Evolutionary conservation across 164 flowering plant genomes (phyloP).

Genomic region (Taxillus chinensis): DNA sequence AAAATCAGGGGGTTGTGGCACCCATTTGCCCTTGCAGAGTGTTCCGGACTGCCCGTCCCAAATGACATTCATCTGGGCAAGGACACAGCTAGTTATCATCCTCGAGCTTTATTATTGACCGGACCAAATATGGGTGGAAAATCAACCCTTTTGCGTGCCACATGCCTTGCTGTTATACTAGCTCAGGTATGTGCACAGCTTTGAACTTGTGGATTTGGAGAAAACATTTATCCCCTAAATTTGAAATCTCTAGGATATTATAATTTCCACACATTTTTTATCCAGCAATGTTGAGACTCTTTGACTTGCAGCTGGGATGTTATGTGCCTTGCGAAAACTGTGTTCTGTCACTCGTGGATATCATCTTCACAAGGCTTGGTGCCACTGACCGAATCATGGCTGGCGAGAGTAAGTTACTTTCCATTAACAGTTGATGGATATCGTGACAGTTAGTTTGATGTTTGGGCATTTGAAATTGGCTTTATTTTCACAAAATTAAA

Average conservation of each 20-base stretch:
- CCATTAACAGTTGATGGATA: constrained; percentile 3
- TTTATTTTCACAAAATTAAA: too few relatives aligned
- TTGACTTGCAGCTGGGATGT: constrained; percentile 68
- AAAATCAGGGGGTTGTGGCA: constrained; percentile 80
- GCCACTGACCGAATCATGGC: constrained; percentile 93
- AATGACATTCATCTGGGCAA: constrained; percentile 80
- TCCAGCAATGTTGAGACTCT: not conserved
- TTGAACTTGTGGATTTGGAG: too few relatives aligned
- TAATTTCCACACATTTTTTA: too few relatives aligned
- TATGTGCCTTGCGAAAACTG: constrained; percentile 81
- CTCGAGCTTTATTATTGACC: constrained; percentile 68
- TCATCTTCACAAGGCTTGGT: constrained; percentile 88
- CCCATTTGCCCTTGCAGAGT: constrained; percentile 75
- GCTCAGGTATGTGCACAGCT: constrained; percentile 57
- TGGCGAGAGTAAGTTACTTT: constrained; percentile 76
- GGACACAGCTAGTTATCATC: constrained; percentile 34
- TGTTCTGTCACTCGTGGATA: constrained; percentile 68
- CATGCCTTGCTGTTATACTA: constrained; percentile 77
- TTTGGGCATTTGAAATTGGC: too few relatives aligned
- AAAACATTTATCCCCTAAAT: too few relatives aligned
- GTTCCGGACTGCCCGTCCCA: constrained; percentile 59
- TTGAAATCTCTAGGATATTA: too few relatives aligned
- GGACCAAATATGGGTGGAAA: constrained; percentile 99
- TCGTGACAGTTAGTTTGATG: not conserved
- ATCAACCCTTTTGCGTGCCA: constrained; percentile 92